Base-by-base conservation (phyloP, 2,329 filamentous ascomycete species). In the Clonostachys rosea region DNA sequence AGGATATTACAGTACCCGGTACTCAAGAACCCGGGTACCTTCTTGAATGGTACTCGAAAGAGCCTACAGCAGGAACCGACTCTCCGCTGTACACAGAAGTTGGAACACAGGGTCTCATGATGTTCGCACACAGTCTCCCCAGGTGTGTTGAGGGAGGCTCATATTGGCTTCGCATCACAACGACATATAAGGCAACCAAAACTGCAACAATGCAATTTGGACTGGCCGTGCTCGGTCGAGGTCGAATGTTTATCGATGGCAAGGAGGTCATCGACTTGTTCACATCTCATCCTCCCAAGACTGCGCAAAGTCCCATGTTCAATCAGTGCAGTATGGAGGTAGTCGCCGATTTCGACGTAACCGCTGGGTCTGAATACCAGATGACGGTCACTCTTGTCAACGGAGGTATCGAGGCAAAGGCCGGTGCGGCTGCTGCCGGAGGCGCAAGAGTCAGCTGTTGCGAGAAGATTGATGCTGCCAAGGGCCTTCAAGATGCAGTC, bases 401-500 rank as follows among this genome's bases (percentile, higher is more conserved):
- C 5, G 35, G n/a, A 16, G 35, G n/a, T 37, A 16, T 37, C 35
- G 12, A 16, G 12, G 35, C 12, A 37, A 16, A 16, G 12, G 35
- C n/a, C n/a, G 35, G 35, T 12, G n/a, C 35, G 12, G 35, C 45
- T 40, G 43, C 35, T 34, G 40, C 17, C 43, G 42, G 8, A 46
- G 50, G 42, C 6, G 34, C 46, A 43, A 74, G 83, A 42, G 70
- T 87, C 30, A 83, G 84, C 35, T 80, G 77, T 16, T 78, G 74
- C 60, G 78, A 76, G 54, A 71, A 78, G 37, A 75, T 84, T 41
- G 74, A 82, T 53, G 66, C 75, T 35, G 66, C 79, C 47, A 71
- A 75, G n/a, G 79, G 85, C 57, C 82, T 91, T 47, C 67, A 76
- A 44, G 74, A 83, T 50, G 87, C 89, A 1, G 84, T 86, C 2